These are phyloP conservation scores for Lentinus brumalis DNA, from an alignment of 768 basidiomycete genomes.

Conservation along the genomic window DNA sequence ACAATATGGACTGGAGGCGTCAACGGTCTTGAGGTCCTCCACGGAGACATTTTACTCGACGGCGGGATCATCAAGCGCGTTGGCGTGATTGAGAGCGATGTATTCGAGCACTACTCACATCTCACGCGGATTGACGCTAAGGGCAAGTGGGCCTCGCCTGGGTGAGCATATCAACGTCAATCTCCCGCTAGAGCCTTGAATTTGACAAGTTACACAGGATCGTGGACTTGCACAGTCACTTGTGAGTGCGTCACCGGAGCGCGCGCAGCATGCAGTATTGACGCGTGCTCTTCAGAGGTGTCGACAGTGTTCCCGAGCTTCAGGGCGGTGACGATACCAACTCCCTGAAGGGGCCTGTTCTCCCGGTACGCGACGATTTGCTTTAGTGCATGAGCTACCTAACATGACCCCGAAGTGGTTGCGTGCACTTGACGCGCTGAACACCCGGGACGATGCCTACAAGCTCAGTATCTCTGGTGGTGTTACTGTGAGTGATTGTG, in stretches of 20 bases:
- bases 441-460: constrained; percentile 79
- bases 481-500: constrained; percentile 47
- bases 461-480: constrained; percentile 74
- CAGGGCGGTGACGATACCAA: constrained; percentile 44
- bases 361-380: constrained; percentile 21
- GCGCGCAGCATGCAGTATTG: constrained; percentile 45
- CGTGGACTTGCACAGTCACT: constrained; percentile 21
- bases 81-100: constrained; percentile 42
- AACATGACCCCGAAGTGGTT: constrained; percentile 46
- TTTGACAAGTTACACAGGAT: constrained; percentile 9
- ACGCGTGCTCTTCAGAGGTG: constrained; percentile 1
- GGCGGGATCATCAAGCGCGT: constrained; percentile 66
- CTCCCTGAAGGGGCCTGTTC: constrained; percentile 39
- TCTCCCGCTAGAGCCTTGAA: no score
- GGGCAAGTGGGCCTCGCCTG: constrained; percentile 83
- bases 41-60: constrained; percentile 69
- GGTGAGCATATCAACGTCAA: constrained; percentile 29
- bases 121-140: constrained; percentile 61
- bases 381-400: not conserved
- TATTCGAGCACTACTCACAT: constrained; percentile 27
- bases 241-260: constrained; percentile 34
- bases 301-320: constrained; percentile 23
- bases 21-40: constrained; percentile 66
- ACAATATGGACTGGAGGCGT: constrained; percentile 81
- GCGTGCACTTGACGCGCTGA: constrained; percentile 74